Conservation (phyloP, 805 yeast genomes). For the Starmerella ratchasimensis region DNA sequence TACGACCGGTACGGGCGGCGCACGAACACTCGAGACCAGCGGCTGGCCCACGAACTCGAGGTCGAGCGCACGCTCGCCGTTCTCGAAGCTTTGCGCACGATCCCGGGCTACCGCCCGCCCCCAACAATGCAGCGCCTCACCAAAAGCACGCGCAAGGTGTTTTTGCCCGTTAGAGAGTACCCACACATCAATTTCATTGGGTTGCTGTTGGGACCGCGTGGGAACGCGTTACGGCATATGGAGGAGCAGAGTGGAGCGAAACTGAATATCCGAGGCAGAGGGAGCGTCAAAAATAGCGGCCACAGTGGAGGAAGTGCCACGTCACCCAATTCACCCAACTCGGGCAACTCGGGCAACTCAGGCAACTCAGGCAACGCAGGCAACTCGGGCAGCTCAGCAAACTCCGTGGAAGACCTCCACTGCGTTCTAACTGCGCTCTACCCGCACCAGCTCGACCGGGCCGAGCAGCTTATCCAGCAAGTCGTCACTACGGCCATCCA, state of each 20-base stretch:
- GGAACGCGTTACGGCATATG: slow-evolving; percentile 67
- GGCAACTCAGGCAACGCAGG: slow-evolving; percentile 31
- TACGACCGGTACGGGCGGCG: slow-evolving; percentile 77
- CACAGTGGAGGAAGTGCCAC: neutral
- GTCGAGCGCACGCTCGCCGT: slow-evolving; percentile 69
- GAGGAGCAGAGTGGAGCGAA: slow-evolving; percentile 79
- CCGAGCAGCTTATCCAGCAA: slow-evolving; percentile 56
- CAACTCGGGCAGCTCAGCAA: no score
- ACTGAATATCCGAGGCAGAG: slow-evolving; percentile 86
- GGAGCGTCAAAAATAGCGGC: slow-evolving; percentile 82
- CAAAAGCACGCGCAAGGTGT: slow-evolving; percentile 65
- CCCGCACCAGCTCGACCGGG: slow-evolving; percentile 61
- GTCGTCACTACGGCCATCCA: slow-evolving; percentile 71
- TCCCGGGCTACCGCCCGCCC: slow-evolving; percentile 75
- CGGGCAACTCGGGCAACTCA: no score
- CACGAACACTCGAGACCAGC: slow-evolving; percentile 64
- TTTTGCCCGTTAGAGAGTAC: slow-evolving; percentile 70
- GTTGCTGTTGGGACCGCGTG: slow-evolving; percentile 84
- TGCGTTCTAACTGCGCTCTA: slow-evolving; percentile 75
- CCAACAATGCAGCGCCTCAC: slow-evolving; percentile 58
- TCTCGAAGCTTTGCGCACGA: slow-evolving; percentile 53
- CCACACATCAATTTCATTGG: slow-evolving; percentile 94
- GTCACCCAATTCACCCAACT: neutral
- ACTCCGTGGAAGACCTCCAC: slow-evolving; percentile 68
- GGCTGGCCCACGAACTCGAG: slow-evolving; percentile 50